These are phyloP conservation scores for Alternaria triticina DNA, from an alignment of 2,329 filamentous ascomycete species.

Conservation along the genomic window DNA sequence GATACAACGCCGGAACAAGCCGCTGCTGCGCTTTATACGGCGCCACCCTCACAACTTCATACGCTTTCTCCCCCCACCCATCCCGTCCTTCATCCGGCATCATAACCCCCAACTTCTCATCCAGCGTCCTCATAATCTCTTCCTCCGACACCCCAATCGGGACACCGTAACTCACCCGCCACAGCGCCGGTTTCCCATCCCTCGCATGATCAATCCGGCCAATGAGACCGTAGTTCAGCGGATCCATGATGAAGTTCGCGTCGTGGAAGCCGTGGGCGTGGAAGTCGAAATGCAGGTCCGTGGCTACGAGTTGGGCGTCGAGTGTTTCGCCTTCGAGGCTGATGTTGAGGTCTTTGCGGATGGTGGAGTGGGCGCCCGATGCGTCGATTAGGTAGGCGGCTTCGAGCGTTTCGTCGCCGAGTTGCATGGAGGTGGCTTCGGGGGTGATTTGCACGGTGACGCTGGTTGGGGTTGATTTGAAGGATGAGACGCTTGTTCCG, in stretches of 20 bases:
- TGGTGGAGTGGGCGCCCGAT: constrained; percentile 34
- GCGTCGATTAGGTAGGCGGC: constrained; percentile 41
- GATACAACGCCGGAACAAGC: constrained; percentile 38
- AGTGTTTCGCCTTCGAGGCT: constrained; percentile 44
- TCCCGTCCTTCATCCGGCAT: constrained; percentile 34
- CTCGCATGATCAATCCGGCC: constrained; percentile 38
- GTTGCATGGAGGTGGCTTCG: constrained; percentile 1
- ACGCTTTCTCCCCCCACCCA: constrained; percentile 22
- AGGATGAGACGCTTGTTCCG: constrained; percentile 24
- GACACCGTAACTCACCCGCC: constrained; percentile 53
- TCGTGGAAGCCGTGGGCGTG: constrained; percentile 47
- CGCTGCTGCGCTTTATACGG: constrained; percentile 53
- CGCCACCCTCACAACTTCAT: constrained; percentile 45
- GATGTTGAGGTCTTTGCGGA: constrained; percentile 28
- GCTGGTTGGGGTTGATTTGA: constrained; percentile 11
- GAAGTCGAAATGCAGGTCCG: constrained; percentile 48
- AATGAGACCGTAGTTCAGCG: constrained; percentile 47
- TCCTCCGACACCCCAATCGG: constrained; percentile 34
- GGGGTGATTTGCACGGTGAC: constrained; percentile 16
- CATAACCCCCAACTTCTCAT: constrained; percentile 39
- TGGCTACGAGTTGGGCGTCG: constrained; percentile 48
- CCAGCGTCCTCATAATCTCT: constrained; percentile 35
- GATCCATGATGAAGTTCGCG: constrained; percentile 51
- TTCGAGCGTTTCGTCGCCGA: constrained; percentile 17
- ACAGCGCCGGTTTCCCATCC: constrained; percentile 33